Base-by-base conservation (phyloP, 768 basidiomycete genomes). In the Scleroderma citrinum region DNA sequence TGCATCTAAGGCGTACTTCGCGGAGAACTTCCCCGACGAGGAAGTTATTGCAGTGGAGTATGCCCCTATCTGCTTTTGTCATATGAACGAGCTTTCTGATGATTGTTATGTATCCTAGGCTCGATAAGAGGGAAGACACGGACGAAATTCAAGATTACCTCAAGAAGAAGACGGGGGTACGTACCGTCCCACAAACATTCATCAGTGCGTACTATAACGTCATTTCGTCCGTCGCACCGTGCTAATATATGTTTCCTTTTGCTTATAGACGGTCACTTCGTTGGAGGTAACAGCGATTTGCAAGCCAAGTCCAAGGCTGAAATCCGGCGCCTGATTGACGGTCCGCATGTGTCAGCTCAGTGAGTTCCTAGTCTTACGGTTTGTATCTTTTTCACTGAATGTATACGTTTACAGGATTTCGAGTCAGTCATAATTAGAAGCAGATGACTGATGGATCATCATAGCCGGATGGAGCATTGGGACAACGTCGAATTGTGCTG, bases 121-220 rank as follows among this genome's bases (percentile, higher is more conserved):
- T 90, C 42, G 82, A 88, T 62, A 53, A 71, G 44, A 68, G 68
- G 26, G 70, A 78, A 0, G 82, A 91, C 32, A 85, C 80, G 10
- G 16, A 52, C 16, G 80, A 59, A 0, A 87, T 91, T 48, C 87
- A 0, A 85, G 84, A 0, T 23, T 42, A 42, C n/a, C 19, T 42
- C 24, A 12, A 1, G 19, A 6, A 35, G 34, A 26, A 7, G 24
- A 42, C 40, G 7, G 23, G 23, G 7, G 14, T n/a, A n/a, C 21
- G 24, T 23, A 24, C 40, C 23, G 40, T 42, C 24, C 40, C 40
- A 14, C 40, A 26, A 14, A 26, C n/a, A 26, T 42, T 42, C 24
- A 42, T 42, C 40, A 42, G 40, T 42, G 14, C 16, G 40, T 35
- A 12, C 34, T 35, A 3, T 14, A 13, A 35, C 34, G 34, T 29